These are phyloP conservation scores for Thymus quinquecostatus DNA, from an alignment of 257 asterid species.

Conservation along the genomic window DNA sequence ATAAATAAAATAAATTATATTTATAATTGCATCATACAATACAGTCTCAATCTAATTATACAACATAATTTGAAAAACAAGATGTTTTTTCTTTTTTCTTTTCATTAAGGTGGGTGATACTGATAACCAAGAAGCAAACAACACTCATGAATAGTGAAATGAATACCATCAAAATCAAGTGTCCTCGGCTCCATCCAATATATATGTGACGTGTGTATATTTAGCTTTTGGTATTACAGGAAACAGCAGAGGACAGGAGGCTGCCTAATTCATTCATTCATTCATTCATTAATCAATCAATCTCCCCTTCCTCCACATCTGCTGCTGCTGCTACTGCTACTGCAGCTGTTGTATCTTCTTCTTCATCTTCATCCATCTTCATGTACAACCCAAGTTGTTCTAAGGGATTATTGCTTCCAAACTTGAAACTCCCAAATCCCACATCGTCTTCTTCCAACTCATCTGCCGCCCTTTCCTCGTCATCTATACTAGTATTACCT, in stretches of 20 bases:
- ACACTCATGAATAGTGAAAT: neutral
- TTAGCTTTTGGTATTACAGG: too few species aligned
- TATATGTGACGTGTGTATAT: too few species aligned
- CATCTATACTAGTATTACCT: slow-evolving; percentile 39
- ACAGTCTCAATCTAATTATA: too few species aligned
- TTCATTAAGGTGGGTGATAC: too few species aligned
- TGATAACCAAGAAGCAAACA: neutral
- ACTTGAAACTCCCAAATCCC: slow-evolving; percentile 69
- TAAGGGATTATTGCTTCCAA: slow-evolving; percentile 74
- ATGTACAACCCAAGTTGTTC: slow-evolving; percentile 93
- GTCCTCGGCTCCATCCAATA: too few species aligned
- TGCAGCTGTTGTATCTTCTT: slow-evolving; percentile 50
- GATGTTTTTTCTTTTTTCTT: neutral
- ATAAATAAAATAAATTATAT: too few species aligned
- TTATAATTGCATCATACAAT: too few species aligned
- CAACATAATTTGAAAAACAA: too few species aligned
- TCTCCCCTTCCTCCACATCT: slow-evolving; percentile 84
- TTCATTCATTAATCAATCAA: slow-evolving; percentile 41
- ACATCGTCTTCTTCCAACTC: slow-evolving; percentile 59
- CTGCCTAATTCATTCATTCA: too few species aligned
- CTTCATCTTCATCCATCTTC: slow-evolving; percentile 84
- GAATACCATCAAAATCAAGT: neutral
- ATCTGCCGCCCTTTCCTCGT: slow-evolving; percentile 70
- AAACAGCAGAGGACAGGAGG: neutral
- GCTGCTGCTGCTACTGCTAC: neutral